These are phyloP conservation scores for Plasmopara viticola DNA, from an alignment of 352 stramenopile genomes.

Conservation along the genomic window DNA sequence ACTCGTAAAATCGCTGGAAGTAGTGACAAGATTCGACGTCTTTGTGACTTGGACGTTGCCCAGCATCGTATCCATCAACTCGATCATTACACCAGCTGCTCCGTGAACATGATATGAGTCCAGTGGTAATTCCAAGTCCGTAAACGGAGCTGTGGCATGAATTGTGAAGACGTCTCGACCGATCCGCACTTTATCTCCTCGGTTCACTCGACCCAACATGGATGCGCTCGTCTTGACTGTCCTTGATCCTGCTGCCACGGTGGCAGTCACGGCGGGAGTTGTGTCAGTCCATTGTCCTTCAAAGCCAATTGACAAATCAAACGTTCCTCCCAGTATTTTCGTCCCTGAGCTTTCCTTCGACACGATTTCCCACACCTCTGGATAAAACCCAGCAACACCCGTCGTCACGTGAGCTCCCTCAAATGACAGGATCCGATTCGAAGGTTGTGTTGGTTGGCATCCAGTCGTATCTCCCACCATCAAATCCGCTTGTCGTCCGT, in stretches of 20 bases:
- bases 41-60: conserved; percentile 48
- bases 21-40: conserved; percentile 29
- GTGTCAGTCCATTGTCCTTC: conserved; percentile 37
- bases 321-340: conserved; percentile 45
- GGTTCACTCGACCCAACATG: conserved; percentile 66
- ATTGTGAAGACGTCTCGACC: conserved; percentile 53
- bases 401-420: conserved; percentile 29
- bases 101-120: conserved; percentile 66
- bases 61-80: conserved; percentile 56
- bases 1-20: conserved; percentile 35
- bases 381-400: conserved; percentile 41
- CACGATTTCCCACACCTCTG: conserved; percentile 62
- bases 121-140: conserved; percentile 52
- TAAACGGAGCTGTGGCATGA: conserved; percentile 62
- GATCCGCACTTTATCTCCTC: conserved; percentile 53
- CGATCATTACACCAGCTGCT: conserved; percentile 26
- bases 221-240: conserved; percentile 32
- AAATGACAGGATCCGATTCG: conserved; percentile 51
- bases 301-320: conserved; percentile 73
- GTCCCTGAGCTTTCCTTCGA: conserved; percentile 27
- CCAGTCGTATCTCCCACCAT: conserved; percentile 34
- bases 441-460: conserved; percentile 33
- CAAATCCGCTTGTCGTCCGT: conserved; percentile 44
- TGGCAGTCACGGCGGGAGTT: conserved; percentile 30
- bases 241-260: conserved; percentile 42